Conservation (phyloP, 2,329 filamentous ascomycete genomes). For the Epicoccum sorghinum region DNA sequence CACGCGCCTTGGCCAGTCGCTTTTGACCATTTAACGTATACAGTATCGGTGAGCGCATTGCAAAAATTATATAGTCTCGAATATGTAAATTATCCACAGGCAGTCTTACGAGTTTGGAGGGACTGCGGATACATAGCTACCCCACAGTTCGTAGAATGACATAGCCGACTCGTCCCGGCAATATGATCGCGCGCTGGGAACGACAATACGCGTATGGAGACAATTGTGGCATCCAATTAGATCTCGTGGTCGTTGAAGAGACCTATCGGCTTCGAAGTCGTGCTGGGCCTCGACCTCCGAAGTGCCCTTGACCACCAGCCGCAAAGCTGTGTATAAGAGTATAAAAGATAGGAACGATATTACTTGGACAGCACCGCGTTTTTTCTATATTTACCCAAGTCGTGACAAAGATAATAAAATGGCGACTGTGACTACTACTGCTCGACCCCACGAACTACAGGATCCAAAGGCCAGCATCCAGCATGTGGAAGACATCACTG, state of each 20-base stretch:
- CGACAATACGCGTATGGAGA: too few relatives aligned
- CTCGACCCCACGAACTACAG: background rate
- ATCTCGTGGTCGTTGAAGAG: background rate
- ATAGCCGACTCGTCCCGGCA: conserved; percentile 12
- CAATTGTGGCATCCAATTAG: background rate
- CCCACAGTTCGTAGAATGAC: background rate
- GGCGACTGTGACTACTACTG: background rate
- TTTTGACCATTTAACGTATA: too few relatives aligned
- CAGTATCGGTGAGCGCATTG: too few relatives aligned
- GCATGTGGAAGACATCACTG: background rate
- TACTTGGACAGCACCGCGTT: background rate
- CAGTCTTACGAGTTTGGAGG: too few relatives aligned
- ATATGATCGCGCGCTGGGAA: background rate
- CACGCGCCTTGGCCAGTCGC: too few relatives aligned
- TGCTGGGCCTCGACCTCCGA: background rate
- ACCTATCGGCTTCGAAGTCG: background rate
- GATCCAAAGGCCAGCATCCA: background rate
- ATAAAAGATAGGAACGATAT: background rate
- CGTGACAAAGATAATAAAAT: background rate
- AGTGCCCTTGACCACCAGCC: background rate
- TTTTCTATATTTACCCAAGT: too few relatives aligned
- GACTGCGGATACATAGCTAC: background rate
- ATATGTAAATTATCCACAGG: too few relatives aligned
- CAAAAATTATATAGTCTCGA: too few relatives aligned
- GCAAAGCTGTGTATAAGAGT: too few relatives aligned